Evolutionary conservation across 257 asterid species (phyloP).

Genomic region (Verbena officinalis): DNA sequence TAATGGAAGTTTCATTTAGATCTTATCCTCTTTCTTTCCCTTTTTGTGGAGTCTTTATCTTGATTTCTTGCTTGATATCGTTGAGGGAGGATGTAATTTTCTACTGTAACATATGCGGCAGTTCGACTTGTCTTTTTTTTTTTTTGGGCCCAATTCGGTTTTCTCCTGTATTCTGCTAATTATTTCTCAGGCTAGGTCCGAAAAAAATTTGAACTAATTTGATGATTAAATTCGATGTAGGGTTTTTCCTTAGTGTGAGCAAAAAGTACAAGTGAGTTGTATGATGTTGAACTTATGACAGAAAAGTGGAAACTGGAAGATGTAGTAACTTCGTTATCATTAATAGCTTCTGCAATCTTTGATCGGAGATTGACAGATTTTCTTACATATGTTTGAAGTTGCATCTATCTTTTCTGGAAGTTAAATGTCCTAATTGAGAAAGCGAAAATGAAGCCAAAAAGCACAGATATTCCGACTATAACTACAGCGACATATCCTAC

Average conservation of each 20-base stretch:
- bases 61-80: slow-evolving; percentile 40
- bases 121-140: neutral
- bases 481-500: slow-evolving; percentile 64
- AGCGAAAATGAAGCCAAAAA: slow-evolving; percentile 70
- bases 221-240: neutral
- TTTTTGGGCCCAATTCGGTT: neutral
- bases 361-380: neutral
- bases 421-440: slow-evolving; percentile 64
- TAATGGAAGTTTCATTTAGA: slow-evolving; percentile 16
- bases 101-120: slow-evolving; percentile 90
- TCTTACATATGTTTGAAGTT: too few species aligned
- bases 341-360: too few species aligned
- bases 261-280: neutral
- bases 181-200: neutral
- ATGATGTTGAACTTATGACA: neutral
- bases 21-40: neutral
- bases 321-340: neutral
- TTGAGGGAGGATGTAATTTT: slow-evolving; percentile 59
- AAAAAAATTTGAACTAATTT: slow-evolving; percentile 6
- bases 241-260: neutral
- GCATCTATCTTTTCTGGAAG: slow-evolving; percentile 78
- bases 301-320: neutral
- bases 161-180: neutral
- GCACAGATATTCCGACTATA: slow-evolving; percentile 45
- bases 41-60: neutral